Evolutionary conservation across 2,329 filamentous ascomycete species (phyloP).

Genomic region (Calonectria hongkongensis): DNA sequence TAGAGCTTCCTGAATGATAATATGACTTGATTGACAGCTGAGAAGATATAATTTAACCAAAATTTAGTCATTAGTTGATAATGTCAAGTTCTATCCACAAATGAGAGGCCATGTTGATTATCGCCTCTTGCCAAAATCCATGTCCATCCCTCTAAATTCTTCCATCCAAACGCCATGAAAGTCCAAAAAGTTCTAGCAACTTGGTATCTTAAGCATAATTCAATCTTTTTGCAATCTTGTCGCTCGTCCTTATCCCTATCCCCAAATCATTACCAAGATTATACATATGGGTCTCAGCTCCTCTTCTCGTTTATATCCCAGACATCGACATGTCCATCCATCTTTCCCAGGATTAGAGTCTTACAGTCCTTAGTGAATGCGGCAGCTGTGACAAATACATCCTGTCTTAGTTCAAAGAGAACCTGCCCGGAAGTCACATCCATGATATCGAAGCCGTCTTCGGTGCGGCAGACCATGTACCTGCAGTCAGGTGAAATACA

Average conservation of each 20-base stretch:
- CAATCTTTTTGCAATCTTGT: neutral
- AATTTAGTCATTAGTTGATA: conserved; percentile 34
- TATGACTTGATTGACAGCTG: too few species aligned
- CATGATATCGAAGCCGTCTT: conserved; percentile 65
- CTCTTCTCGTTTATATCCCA: conserved; percentile 55
- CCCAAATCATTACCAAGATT: conserved; percentile 2
- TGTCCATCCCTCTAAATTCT: neutral
- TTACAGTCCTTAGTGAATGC: conserved; percentile 59
- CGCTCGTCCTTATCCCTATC: neutral
- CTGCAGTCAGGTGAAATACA: conserved; percentile 62
- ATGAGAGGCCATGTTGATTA: conserved; percentile 11
- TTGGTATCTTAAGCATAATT: neutral
- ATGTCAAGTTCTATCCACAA: conserved; percentile 1
- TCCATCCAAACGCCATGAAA: neutral
- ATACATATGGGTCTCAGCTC: conserved; percentile 31
- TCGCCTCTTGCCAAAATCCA: neutral
- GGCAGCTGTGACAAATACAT: conserved; percentile 59
- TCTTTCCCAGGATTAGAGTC: conserved; percentile 58
- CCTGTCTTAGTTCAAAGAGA: conserved; percentile 53
- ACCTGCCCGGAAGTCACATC: conserved; percentile 60
- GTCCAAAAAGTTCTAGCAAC: neutral
- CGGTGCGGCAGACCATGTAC: conserved; percentile 63
- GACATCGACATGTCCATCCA: conserved; percentile 59
- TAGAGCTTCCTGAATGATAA: too few species aligned
- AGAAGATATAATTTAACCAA: neutral